Conservation (phyloP, 2,329 filamentous ascomycete species). For the Pyrenochaeta sp. region DNA sequence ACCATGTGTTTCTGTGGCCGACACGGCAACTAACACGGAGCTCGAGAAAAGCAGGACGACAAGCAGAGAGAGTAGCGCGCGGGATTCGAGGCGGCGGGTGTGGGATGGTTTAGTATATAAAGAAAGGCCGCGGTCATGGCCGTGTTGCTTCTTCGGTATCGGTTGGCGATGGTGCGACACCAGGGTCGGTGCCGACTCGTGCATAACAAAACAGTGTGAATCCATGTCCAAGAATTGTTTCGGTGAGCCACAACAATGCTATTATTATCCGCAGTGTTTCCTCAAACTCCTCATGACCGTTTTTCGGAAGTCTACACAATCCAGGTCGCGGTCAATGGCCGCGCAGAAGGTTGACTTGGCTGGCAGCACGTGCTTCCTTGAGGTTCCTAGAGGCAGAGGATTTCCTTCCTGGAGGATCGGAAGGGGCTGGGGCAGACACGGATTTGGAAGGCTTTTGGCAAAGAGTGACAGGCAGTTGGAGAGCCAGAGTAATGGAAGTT, state of each 20-base stretch:
- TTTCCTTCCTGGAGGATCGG: slow-evolving; percentile 9
- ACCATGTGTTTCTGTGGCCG: slow-evolving; percentile 38
- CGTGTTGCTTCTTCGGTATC: slow-evolving; percentile 27
- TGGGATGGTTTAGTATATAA: slow-evolving; percentile 24
- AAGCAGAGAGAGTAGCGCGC: slow-evolving; percentile 34
- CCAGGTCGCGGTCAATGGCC: too few species aligned
- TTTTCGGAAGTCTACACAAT: too few species aligned
- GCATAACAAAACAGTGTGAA: slow-evolving; percentile 23
- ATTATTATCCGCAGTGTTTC: slow-evolving; percentile 25
- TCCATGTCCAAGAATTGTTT: slow-evolving; percentile 24
- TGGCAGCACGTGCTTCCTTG: too few species aligned
- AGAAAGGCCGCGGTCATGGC: slow-evolving; percentile 25
- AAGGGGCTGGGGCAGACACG: slow-evolving; percentile 12
- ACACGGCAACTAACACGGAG: slow-evolving; percentile 35
- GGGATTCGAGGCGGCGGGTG: slow-evolving; percentile 11
- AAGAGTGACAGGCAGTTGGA: slow-evolving; percentile 34
- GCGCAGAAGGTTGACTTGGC: too few species aligned
- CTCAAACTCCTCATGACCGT: slow-evolving; percentile 27
- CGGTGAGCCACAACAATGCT: slow-evolving; percentile 10
- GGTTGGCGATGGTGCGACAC: slow-evolving; percentile 46
- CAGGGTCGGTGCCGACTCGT: slow-evolving; percentile 27
- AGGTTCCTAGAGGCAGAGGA: too few species aligned
- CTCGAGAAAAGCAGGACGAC: slow-evolving; percentile 33
- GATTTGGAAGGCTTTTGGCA: slow-evolving; percentile 20
- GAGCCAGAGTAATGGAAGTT: slow-evolving; percentile 10